A percentile compares a stretch with the other conserved stretches of the same genome.
Conservation (phyloP, 352 stramenopile genomes). For the Phytophthora sansomeana region DNA sequence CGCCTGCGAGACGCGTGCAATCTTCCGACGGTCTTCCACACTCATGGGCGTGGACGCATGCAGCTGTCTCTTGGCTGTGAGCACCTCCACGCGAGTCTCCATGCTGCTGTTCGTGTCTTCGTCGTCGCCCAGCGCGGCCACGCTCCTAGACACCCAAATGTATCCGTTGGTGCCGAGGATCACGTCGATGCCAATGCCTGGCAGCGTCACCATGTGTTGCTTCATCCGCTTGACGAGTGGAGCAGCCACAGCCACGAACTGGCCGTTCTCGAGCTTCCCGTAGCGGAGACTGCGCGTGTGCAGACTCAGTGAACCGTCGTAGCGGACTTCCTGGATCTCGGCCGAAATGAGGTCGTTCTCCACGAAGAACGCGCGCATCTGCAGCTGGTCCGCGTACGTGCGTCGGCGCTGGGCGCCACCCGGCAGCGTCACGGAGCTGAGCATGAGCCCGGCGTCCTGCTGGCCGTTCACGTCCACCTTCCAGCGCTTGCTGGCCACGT, state of each 20-base stretch:
- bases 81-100: constrained; percentile 89
- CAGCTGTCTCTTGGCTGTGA: constrained; percentile 90
- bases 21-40: constrained; percentile 79
- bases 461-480: constrained; percentile 94
- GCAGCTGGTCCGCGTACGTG: constrained; percentile 97
- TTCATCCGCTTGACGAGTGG: constrained; percentile 94
- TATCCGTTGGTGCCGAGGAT: constrained; percentile 96
- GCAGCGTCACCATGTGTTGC: constrained; percentile 94
- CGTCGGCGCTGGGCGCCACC: constrained; percentile 96
- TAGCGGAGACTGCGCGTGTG: constrained; percentile 96
- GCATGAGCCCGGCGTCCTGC: constrained; percentile 88
- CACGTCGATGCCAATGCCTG: constrained; percentile 84
- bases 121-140: constrained; percentile 61
- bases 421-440: constrained; percentile 95
- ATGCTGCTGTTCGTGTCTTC: constrained; percentile 67
- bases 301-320: constrained; percentile 94
- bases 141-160: constrained; percentile 94
- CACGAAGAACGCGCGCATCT: constrained; percentile 96
- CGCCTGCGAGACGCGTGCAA: constrained; percentile 91
- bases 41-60: constrained; percentile 87
- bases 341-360: constrained; percentile 97
- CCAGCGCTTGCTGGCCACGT: constrained; percentile 95
- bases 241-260: constrained; percentile 90
- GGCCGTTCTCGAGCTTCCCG: constrained; percentile 96
- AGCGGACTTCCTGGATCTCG: constrained; percentile 86